phyloP scores from a whole-genome alignment of 176 grass and related monocot species.

The Zoysia japonica region DNA sequence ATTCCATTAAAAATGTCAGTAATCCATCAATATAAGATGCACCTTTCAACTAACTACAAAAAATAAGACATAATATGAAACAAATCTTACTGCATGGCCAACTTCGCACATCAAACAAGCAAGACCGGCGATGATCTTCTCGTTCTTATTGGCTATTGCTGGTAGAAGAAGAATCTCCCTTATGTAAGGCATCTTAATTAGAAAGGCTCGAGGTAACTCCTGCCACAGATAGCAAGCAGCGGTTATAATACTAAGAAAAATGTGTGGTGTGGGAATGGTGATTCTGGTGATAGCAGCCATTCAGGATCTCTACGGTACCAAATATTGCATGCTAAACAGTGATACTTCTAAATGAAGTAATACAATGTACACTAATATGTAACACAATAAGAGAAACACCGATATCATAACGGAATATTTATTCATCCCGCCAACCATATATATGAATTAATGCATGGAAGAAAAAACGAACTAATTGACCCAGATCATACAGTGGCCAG shows the following conservation, averaged over 20 bases:
- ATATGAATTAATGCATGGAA: not conserved
- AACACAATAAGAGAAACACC: not conserved
- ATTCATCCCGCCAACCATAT: not conserved
- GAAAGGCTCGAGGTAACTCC: conserved; percentile 76
- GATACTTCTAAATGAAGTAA: not conserved
- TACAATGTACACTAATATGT: not conserved
- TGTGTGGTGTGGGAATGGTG: not conserved
- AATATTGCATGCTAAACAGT: not conserved
- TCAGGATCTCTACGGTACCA: not conserved
- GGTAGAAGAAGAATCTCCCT: conserved; percentile 80
- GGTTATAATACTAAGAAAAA: not conserved
- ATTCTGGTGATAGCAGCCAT: not conserved
- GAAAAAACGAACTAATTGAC: not conserved
- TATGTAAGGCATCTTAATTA: conserved; percentile 83
- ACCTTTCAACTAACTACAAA: conserved; percentile 26
- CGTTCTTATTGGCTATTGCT: conserved; percentile 69
- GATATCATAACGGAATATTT: too few relatives aligned
- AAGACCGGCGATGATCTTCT: conserved; percentile 82
- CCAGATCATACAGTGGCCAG: too few relatives aligned
- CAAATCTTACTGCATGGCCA: conserved; percentile 81
- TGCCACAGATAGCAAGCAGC: conserved; percentile 36
- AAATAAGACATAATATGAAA: conserved; percentile 28
- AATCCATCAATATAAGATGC: not conserved
- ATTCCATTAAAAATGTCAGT: not conserved
- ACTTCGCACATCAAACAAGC: conserved; percentile 90